Conservation (phyloP, 257 asterid species). For the Paulownia fortunei region DNA sequence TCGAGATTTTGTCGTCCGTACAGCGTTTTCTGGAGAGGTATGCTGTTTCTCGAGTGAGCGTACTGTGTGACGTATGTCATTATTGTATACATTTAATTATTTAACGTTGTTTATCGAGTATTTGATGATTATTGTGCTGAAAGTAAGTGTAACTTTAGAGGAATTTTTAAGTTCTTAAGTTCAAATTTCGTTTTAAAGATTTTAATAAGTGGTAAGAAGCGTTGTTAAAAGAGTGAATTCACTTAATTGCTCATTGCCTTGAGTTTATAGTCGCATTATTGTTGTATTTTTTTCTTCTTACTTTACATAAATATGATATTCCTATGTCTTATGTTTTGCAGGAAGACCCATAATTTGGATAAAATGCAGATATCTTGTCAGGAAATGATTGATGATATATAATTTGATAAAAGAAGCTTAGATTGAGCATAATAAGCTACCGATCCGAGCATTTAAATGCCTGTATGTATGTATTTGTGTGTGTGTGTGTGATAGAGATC, state of each 20-base stretch:
- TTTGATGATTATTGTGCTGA: no score
- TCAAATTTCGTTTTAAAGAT: neutral
- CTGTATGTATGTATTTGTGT: neutral
- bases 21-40: slow-evolving; percentile 34
- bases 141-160: no score
- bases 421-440: neutral
- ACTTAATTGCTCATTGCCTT: neutral
- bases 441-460: neutral
- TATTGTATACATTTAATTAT: slow-evolving; percentile 3
- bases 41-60: slow-evolving; percentile 3
- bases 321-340: neutral
- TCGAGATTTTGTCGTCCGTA: slow-evolving; percentile 13
- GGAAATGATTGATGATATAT: neutral
- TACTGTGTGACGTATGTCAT: slow-evolving; percentile 8
- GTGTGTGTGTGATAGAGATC: slow-evolving; percentile 14
- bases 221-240: neutral
- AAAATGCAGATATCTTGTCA: neutral
- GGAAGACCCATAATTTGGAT: neutral
- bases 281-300: neutral
- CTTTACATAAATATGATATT: neutral
- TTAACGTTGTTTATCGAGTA: neutral
- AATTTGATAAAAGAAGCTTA: neutral
- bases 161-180: neutral
- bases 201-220: neutral
- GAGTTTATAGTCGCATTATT: neutral